A percentile compares a stretch with the other conserved stretches of the same genome.
Conservation (phyloP, 2,329 filamentous ascomycete genomes). For the Whalleya microplaca region DNA sequence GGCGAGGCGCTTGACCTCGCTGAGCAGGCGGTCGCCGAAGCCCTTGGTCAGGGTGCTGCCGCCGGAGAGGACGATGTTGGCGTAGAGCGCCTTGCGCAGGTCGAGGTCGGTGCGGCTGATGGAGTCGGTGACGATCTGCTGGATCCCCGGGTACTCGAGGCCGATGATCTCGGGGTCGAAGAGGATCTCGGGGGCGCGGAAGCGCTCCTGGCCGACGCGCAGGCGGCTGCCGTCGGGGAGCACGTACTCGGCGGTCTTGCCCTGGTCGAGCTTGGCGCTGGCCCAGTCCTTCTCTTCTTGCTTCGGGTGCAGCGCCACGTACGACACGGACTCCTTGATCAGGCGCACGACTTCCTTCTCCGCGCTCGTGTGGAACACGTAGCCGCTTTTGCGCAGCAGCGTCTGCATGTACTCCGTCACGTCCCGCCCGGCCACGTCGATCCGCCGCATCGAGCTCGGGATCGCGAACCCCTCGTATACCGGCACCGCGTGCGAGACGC, state of each 20-base stretch:
- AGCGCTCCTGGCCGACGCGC: conserved; percentile 89
- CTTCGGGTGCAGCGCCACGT: conserved; percentile 86
- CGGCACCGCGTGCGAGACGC: conserved; percentile 94
- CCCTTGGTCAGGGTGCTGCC: conserved; percentile 96
- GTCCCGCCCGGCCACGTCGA: conserved; percentile 94
- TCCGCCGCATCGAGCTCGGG: conserved; percentile 90
- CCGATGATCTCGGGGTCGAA: conserved; percentile 98
- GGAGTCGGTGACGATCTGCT: conserved; percentile 96
- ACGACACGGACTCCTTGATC: conserved; percentile 95
- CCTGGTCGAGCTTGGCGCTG: conserved; percentile 74
- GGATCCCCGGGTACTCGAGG: conserved; percentile 93
- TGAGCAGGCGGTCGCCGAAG: conserved; percentile 89
- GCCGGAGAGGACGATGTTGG: conserved; percentile 95
- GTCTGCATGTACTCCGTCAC: conserved; percentile 95
- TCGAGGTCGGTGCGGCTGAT: conserved; percentile 96
- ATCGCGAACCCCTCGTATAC: conserved; percentile 99
- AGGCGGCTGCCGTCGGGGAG: conserved; percentile 93
- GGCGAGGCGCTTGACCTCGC: conserved; percentile 89
- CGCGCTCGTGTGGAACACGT: conserved; percentile 95
- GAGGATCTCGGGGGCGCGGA: conserved; percentile 93
- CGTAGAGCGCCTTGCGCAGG: conserved; percentile 88
- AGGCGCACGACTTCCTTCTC: conserved; percentile 98
- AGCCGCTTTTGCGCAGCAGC: conserved; percentile 86
- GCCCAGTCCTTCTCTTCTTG: conserved; percentile 98
- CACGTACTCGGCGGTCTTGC: conserved; percentile 83